Evolutionary conservation across 495 filamentous ascomycete species (phyloP), one percentile per base, ranked within the genome.

Genomic region (Astrothelium macrocarpum): DNA sequence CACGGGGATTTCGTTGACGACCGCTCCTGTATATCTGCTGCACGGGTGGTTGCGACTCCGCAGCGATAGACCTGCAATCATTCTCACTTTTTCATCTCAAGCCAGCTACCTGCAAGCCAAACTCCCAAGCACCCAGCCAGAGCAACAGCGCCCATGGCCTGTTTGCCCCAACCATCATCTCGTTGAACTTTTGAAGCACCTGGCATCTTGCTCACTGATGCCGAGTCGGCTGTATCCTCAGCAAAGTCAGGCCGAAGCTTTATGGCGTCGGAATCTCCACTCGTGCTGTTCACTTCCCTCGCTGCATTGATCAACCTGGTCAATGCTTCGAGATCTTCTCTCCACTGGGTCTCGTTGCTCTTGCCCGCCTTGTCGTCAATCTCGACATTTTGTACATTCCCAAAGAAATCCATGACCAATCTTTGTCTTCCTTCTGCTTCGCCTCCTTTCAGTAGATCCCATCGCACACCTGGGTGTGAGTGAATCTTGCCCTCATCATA

Each of bases 401-500:
- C 94, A 71, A 98, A 98, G 77, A 98, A 98, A 74, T 98, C 94
- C 67, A 95, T 95, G 56, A 98, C 82, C 28, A 85, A 79, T 56
- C 92, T 84, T 61, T 87, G 81, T 29, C 91, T 82, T 1, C 83
- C 88, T 26, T 81, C 87, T 43, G 84, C 78, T 59, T 88, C 86
- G 18, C 89, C 89, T 12, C 90, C 92, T 1, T 80, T 81, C 75
- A 98, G 96, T 32, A 98, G 74, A 72, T 98, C 94, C 79, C 93
- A 97, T 56, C 93, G 81, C 9, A 97, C 84, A n/a, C 94, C 94
- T 0, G 94, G 90, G 66, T 90, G 81, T 0, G 86, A 90, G 73
- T 97, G 94, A 65, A 98, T 97, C 80, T 96, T 96, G 59, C 85
- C 85, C 70, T 89, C 91, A 67, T 95, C 91, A 73, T 97, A 97